Evolutionary conservation across 2,329 filamentous ascomycete species (phyloP), one percentile per base, ranked within the genome.

Genomic region (Alternaria novae-zelandiae): DNA sequence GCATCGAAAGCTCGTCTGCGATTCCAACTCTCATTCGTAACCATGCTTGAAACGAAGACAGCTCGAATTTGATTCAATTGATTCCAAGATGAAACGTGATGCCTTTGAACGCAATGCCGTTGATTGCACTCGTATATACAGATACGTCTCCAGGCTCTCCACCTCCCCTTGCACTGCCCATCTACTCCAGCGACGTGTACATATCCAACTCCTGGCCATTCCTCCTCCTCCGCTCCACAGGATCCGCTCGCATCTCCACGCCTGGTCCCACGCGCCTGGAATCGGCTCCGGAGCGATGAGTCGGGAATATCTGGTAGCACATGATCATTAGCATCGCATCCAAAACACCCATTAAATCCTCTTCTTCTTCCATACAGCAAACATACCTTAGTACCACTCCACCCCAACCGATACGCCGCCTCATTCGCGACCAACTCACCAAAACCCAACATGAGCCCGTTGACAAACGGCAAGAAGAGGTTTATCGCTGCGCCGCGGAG

Each of bases 391-490:
- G 96, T 98, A 58, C 91, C 91, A 68, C 91, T 90, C 96, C 96
- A 99, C 64, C 96, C 96, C 72, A 98, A 83, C 74, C 95, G 86
- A 78, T 95, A 99, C 2, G 96, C 96, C 54, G 93, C 91, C 83
- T 99, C 96, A 78, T 99, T 96, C 58, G 96, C 96, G 80, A 99
- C 95, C 55, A 99, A 83, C 83, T 99, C 96, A 71, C 96, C 96
- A 76, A 99, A 97, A 3, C 96, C 96, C 75, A 99, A 83, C 96
- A 99, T 99, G 85, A 99, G 88, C 50, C 96, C 96, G 82, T 99
- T 99, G 76, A 99, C 89, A 75, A 99, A 99, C 0, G 96, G 96
- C 20, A 99, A 83, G 1, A 99, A 75, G n/a, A 99, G 84, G 79
- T 99, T 99, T 82, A 99, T 99, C 6, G 94, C 94, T 15, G 94